phyloP scores from a whole-genome alignment of 2,329 filamentous ascomycete species.

The Anthostomella pinea region DNA sequence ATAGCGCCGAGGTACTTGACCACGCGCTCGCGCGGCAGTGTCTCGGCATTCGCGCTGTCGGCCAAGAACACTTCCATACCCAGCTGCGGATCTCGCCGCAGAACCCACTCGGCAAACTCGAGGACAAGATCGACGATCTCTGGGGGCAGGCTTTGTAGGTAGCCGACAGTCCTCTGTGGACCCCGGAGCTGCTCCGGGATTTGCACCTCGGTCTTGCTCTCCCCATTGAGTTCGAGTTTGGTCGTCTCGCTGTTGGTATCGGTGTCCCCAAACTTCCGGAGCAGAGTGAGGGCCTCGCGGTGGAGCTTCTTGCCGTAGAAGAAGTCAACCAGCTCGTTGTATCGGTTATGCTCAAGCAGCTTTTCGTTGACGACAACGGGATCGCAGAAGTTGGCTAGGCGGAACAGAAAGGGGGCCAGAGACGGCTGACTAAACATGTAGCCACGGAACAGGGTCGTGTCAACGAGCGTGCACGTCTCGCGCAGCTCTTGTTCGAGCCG shows the following conservation, averaged over 20 bases:
- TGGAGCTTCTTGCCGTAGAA: constrained; percentile 94
- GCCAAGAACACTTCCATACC: constrained; percentile 93
- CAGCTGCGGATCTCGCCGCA: constrained; percentile 66
- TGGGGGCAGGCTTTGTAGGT: constrained; percentile 84
- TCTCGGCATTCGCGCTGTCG: constrained; percentile 93
- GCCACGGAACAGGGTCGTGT: constrained; percentile 89
- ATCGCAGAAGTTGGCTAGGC: constrained; percentile 95
- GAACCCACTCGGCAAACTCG: constrained; percentile 86
- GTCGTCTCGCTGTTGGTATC: constrained; percentile 38
- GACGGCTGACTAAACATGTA: constrained; percentile 91
- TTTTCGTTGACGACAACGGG: constrained; percentile 93
- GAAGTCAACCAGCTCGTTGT: constrained; percentile 95
- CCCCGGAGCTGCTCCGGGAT: constrained; percentile 60
- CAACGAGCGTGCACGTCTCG: constrained; percentile 77
- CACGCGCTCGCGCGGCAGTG: constrained; percentile 73
- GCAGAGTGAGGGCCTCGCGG: constrained; percentile 76
- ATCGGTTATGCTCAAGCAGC: constrained; percentile 81
- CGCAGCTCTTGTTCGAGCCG: constrained; percentile 70
- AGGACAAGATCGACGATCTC: constrained; percentile 88
- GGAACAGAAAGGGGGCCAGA: constrained; percentile 84
- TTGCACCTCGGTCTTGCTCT: constrained; percentile 28
- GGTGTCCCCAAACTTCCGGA: constrained; percentile 71
- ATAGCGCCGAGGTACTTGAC: constrained; percentile 70
- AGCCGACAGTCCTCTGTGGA: constrained; percentile 78
- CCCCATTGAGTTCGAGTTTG: constrained; percentile 23